Evolutionary conservation across 148 eudicot genomes (phyloP).

Genomic region (Linanthus parryae): DNA sequence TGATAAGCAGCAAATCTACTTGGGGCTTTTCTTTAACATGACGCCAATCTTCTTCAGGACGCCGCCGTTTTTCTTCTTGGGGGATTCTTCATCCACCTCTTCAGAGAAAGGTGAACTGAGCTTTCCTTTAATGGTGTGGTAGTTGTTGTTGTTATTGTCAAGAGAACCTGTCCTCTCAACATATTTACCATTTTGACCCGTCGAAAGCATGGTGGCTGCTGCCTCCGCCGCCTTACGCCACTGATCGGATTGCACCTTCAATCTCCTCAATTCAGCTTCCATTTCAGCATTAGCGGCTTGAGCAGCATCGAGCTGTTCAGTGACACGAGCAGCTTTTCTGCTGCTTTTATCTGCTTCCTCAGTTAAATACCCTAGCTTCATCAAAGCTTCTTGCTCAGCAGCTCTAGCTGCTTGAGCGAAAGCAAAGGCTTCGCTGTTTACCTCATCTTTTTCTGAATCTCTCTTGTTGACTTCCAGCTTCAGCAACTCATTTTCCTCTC

Average conservation of each 20-base stretch:
- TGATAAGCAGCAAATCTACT: conserved; percentile 30
- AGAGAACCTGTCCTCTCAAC: conserved; percentile 58
- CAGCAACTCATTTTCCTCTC: conserved; percentile 53
- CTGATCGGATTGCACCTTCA: conserved; percentile 85
- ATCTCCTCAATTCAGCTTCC: conserved; percentile 68
- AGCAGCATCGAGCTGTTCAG: conserved; percentile 68
- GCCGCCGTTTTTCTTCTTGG: conserved; percentile 69
- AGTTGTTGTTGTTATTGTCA: conserved; percentile 38
- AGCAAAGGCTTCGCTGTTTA: conserved; percentile 33
- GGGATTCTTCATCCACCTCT: conserved; percentile 61
- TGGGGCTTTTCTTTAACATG: conserved; percentile 69
- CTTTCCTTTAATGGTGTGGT: conserved; percentile 56
- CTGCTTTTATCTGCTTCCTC: conserved; percentile 71
- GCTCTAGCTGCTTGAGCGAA: conserved; percentile 50
- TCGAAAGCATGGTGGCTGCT: conserved; percentile 79
- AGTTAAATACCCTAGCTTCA: conserved; percentile 50
- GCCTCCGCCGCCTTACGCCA: conserved; percentile 97
- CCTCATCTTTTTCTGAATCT: conserved; percentile 31
- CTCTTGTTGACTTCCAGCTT: conserved; percentile 40
- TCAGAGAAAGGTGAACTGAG: conserved; percentile 62
- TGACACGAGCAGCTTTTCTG: conserved; percentile 33
- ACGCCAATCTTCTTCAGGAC: conserved; percentile 78
- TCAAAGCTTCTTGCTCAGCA: conserved; percentile 58
- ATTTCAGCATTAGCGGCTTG: conserved; percentile 54
- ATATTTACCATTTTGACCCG: conserved; percentile 45